A percentile compares a stretch with the other conserved stretches of the same genome.
phyloP scores from a whole-genome alignment of 1,284 basidiomycete species.

The Tranzscheliella williamsii region DNA sequence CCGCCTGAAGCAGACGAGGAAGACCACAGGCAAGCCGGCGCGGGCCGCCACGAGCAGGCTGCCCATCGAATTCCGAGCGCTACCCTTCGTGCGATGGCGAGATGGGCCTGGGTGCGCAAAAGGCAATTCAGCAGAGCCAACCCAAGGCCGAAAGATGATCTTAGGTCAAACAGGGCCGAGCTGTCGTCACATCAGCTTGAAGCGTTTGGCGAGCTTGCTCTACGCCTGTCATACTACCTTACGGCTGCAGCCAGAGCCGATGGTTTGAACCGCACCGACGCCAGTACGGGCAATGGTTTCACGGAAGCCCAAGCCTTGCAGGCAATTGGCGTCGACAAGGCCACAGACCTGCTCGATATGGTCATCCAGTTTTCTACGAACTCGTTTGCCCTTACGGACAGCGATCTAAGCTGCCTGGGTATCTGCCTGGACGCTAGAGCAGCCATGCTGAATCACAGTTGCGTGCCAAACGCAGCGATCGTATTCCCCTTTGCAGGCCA shows the following conservation, averaged over 20 bases:
- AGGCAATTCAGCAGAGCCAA: too few species aligned
- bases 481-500: constrained; percentile 72
- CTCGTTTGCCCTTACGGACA: constrained; percentile 75
- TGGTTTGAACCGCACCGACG: too few species aligned
- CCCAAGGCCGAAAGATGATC: too few species aligned
- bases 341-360: constrained; percentile 26
- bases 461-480: constrained; percentile 83
- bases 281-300: too few species aligned
- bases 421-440: constrained; percentile 75
- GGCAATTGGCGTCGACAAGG: constrained; percentile 28
- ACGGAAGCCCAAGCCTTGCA: constrained; percentile 26
- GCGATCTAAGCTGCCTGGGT: constrained; percentile 70
- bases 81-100: constrained; percentile 34
- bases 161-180: not conserved
- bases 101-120: constrained; percentile 31
- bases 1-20: too few species aligned
- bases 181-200: constrained; percentile 11
- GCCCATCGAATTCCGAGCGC: constrained; percentile 21
- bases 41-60: too few species aligned
- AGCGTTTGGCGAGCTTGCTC: constrained; percentile 24
- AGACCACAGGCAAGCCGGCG: too few species aligned
- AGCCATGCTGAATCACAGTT: constrained; percentile 88
- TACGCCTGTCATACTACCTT: constrained; percentile 27
- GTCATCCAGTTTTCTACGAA: constrained; percentile 78
- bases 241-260: constrained; percentile 21